These are phyloP conservation scores for Toxicodendron radicans DNA, from an alignment of 345 rosid species.

Conservation along the genomic window DNA sequence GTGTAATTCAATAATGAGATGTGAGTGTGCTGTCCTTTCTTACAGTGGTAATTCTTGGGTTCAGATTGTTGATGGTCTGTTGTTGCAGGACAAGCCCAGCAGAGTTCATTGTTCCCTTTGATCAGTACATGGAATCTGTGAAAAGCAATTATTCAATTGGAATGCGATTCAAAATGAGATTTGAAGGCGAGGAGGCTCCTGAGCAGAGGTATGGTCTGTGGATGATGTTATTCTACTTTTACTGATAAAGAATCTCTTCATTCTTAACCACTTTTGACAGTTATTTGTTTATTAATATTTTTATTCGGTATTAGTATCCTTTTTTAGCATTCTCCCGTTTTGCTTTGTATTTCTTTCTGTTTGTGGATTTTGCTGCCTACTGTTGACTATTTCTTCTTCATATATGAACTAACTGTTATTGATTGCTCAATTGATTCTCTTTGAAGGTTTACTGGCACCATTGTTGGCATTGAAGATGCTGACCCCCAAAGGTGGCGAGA, in stretches of 20 bases:
- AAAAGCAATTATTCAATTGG: slow-evolving; percentile 69
- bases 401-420: background rate
- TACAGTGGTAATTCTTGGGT: background rate
- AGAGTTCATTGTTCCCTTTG: slow-evolving; percentile 81
- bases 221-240: background rate
- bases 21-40: background rate
- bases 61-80: background rate
- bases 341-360: background rate
- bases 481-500: slow-evolving; percentile 60
- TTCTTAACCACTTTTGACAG: background rate
- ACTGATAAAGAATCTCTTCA: background rate
- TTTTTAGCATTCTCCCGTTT: background rate
- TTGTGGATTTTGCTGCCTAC: background rate
- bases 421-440: background rate
- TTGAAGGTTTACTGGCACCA: slow-evolving; percentile 75
- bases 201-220: slow-evolving; percentile 61
- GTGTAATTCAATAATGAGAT: background rate
- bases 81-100: slow-evolving; percentile 74
- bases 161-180: slow-evolving; percentile 92
- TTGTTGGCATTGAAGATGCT: slow-evolving; percentile 69
- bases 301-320: background rate
- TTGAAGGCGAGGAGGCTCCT: slow-evolving; percentile 91
- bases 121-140: slow-evolving; percentile 69
- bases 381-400: background rate
- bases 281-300: background rate